phyloP scores from a whole-genome alignment of 2,329 filamentous ascomycete species.

The Diplodia seriata region DNA sequence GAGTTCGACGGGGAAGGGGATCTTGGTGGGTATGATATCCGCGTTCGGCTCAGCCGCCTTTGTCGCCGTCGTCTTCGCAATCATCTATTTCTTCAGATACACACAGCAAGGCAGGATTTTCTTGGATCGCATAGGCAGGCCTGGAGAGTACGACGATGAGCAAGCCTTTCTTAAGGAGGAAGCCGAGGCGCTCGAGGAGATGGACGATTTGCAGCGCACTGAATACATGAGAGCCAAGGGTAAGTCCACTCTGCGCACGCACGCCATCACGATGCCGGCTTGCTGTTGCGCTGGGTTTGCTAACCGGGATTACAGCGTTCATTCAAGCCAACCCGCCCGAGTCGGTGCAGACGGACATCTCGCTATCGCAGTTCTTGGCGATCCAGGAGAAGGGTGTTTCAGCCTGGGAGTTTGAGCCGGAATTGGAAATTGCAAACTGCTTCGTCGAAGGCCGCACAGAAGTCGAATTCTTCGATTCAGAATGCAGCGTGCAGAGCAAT shows the following conservation, averaged over 20 bases:
- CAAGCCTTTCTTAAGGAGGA: conserved; percentile 93
- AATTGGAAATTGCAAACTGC: conserved; percentile 97
- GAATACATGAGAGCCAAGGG: conserved; percentile 97
- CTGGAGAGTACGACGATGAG: conserved; percentile 97
- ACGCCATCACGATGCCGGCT: neutral
- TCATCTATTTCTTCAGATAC: conserved; percentile 94
- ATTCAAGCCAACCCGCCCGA: conserved; percentile 93
- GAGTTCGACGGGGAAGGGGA: conserved; percentile 72
- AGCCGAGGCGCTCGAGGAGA: conserved; percentile 89
- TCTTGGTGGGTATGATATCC: conserved; percentile 92
- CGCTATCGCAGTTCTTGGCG: conserved; percentile 93
- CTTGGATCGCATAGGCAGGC: conserved; percentile 88
- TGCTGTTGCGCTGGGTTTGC: neutral
- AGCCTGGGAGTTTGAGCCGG: conserved; percentile 99
- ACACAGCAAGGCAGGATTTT: conserved; percentile 88
- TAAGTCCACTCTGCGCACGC: conserved; percentile 52
- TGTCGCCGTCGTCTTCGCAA: conserved; percentile 77
- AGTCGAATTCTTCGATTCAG: conserved; percentile 98
- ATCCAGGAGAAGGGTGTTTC: conserved; percentile 99
- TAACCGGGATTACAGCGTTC: conserved; percentile 69
- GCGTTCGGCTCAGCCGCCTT: conserved; percentile 91
- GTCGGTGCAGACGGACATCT: conserved; percentile 95
- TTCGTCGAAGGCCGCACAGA: conserved; percentile 96
- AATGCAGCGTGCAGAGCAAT: conserved; percentile 97
- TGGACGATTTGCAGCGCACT: conserved; percentile 89